Evolutionary conservation across 345 rosid genomes (phyloP), one percentile per base, ranked within the genome.

Genomic region (Corchorus capsularis): DNA sequence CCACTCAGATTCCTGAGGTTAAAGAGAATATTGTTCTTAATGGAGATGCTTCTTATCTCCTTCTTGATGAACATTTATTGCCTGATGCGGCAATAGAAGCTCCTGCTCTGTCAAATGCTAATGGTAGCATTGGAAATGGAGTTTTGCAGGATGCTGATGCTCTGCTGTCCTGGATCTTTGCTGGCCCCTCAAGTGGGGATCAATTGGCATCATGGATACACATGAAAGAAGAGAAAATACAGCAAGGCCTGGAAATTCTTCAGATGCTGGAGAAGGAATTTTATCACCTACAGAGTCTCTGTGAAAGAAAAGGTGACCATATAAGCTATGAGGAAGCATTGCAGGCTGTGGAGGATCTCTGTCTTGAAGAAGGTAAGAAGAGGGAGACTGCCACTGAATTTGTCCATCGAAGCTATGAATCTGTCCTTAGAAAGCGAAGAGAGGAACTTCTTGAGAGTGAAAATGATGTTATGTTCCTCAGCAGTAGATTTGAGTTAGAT

Each of bases 81-180:
- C 75, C 74, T 75, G 77, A 79, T 19, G 50, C 81, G 69, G 74
- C 83, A 46, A 56, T 63, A 34, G 74, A 81, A 72, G 77, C 80
- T 81, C 79, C 73, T 70, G 75, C 73, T 49, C 74, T 73, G 39
- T 72, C 77, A 78, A 77, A 81, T 79, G 78, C 80, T 75, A 82
- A 78, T 67, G 65, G 57, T 64, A 79, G 74, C 45, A 34, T 67
- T 79, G 86, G 80, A 65, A 77, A 82, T 78, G 77, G 76, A 69
- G 79, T 46, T 80, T 55, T 77, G 67, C 80, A 77, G 71, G 83
- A 84, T 81, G 80, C 72, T 52, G 92, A 91, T 82, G 63, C 85
- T 46, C 75, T 96, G 57, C 83, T 96, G 65, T 89, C 97, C 49
- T 92, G 99, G 99, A 89, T 93, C 79, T 96, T 93, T 87, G 79